Evolutionary conservation across 2,329 filamentous ascomycete genomes (phyloP).

Genomic region (Colletotrichum camelliae): DNA sequence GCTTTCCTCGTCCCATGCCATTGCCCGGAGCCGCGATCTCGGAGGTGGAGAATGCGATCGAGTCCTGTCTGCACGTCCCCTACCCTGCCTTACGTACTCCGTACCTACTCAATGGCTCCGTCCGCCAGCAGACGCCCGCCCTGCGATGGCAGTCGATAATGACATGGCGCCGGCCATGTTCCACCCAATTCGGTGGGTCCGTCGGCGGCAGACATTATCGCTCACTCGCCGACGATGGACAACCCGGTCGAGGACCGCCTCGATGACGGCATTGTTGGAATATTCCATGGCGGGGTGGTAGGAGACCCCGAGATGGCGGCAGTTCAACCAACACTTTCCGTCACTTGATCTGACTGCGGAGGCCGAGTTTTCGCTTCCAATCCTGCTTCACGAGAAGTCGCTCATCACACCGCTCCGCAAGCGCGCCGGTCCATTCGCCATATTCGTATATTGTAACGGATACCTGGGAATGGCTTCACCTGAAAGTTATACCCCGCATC

Average conservation of each 20-base stretch:
- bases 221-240: neutral
- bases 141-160: neutral
- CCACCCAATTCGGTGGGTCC: conserved; percentile 8
- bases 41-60: conserved; percentile 16
- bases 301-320: neutral
- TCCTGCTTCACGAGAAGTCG: neutral
- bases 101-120: neutral
- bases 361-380: neutral
- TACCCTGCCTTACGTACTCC: neutral
- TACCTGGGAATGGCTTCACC: conserved; percentile 12
- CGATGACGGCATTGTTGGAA: conserved; percentile 16
- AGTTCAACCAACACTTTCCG: neutral
- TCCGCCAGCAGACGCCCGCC: neutral
- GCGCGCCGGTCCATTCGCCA: neutral
- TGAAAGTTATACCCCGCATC: neutral
- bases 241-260: neutral
- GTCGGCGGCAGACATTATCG: conserved; percentile 3
- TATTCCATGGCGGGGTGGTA: conserved; percentile 6
- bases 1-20: conserved; percentile 1
- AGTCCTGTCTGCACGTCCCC: conserved; percentile 10
- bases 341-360: neutral
- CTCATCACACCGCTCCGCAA: conserved; percentile 15
- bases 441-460: neutral
- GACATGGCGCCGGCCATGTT: neutral
- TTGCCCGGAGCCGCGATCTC: conserved; percentile 18